phyloP scores from a whole-genome alignment of 768 basidiomycete species.

The Peribolospora kevripleyi region DNA sequence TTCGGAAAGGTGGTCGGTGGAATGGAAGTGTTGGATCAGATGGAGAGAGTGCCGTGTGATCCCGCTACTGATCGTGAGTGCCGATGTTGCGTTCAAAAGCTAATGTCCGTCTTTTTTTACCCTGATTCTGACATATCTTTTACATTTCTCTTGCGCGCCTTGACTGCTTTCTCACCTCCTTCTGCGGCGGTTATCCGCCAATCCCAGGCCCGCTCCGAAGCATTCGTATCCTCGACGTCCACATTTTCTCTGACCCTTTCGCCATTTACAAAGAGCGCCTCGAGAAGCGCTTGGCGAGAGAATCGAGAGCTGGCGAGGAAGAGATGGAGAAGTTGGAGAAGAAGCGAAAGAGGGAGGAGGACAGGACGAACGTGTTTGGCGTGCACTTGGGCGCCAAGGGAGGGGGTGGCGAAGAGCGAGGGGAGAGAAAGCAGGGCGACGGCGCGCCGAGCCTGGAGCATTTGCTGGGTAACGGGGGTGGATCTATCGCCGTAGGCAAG shows the following conservation, averaged over 20 bases:
- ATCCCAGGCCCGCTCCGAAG: background rate
- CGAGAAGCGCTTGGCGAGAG: slow-evolving; percentile 35
- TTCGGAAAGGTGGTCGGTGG: slow-evolving; percentile 95
- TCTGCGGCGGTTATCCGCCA: background rate
- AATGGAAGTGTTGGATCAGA: slow-evolving; percentile 58
- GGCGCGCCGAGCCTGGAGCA: too few relatives aligned
- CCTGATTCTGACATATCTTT: background rate
- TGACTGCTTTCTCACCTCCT: background rate
- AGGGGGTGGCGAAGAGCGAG: too few relatives aligned
- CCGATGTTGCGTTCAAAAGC: slow-evolving; percentile 28
- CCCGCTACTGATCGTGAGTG: slow-evolving; percentile 64
- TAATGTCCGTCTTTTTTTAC: background rate
- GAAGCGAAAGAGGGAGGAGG: slow-evolving; percentile 25
- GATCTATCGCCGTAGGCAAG: too few relatives aligned
- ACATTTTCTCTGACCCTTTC: slow-evolving; percentile 43
- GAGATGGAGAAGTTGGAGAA: slow-evolving; percentile 19
- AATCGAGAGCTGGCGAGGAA: slow-evolving; percentile 15
- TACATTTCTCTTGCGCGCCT: too few relatives aligned
- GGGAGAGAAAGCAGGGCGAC: too few relatives aligned
- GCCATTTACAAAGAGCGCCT: slow-evolving; percentile 70
- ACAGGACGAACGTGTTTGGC: slow-evolving; percentile 29
- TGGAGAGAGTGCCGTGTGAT: slow-evolving; percentile 60
- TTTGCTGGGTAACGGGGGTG: too few relatives aligned
- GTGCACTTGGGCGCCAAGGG: too few relatives aligned
- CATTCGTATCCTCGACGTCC: slow-evolving; percentile 7